Evolutionary conservation across 208 protist species (phyloP), one percentile per base, ranked within the genome.

Genomic region (Angomonas deanei): DNA sequence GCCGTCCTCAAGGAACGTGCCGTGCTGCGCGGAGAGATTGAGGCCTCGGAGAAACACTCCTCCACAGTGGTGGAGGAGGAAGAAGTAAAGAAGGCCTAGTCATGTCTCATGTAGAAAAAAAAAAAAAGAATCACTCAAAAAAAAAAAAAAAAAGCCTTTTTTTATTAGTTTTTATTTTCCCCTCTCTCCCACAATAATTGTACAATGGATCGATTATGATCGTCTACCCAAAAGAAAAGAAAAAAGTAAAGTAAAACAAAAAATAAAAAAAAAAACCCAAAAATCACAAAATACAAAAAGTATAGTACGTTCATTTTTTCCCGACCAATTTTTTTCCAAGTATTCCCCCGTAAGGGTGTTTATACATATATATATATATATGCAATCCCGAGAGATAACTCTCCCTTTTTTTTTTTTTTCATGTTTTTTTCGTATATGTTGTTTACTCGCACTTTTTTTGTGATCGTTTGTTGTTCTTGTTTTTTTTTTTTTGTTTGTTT

Each of bases 1-100:
- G 63, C 39, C 17, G 60, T 68, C 8, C 47, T 88, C 23, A 66
- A 46, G 1, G 82, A 88, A 66, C 74, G 82, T 54, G 74, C 65
- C 8, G 69, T 66, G 36, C 19, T 88, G 28, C 67, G 64, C 17
- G 77, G 64, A 30, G 63, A 71, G 0, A 58, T 46, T 24, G 49
- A 0, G 0, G n/a, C n/a, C n/a, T n/a, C n/a, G n/a, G n/a, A n/a
- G 49, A 42, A 8, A 15, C 36, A 8, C 11, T 15, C 15, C 11
- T n/a, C 36, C n/a, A n/a, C n/a, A n/a, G n/a, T n/a, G n/a, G n/a
- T n/a, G n/a, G n/a, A n/a, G n/a, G 3, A 50, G n/a, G 17, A 17
- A 28, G 36, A 23, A 33, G 26, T 4, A 6, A 50, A 28, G 19
- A 57, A 28, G 31, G n/a, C 15, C 19, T 4, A 30, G 17, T 6